Percentiles rank a stretch among this genome's conserved stretches.
These are phyloP conservation scores for Rhizopogon vulgaris DNA, from an alignment of 768 basidiomycete genomes.

Conservation along the genomic window DNA sequence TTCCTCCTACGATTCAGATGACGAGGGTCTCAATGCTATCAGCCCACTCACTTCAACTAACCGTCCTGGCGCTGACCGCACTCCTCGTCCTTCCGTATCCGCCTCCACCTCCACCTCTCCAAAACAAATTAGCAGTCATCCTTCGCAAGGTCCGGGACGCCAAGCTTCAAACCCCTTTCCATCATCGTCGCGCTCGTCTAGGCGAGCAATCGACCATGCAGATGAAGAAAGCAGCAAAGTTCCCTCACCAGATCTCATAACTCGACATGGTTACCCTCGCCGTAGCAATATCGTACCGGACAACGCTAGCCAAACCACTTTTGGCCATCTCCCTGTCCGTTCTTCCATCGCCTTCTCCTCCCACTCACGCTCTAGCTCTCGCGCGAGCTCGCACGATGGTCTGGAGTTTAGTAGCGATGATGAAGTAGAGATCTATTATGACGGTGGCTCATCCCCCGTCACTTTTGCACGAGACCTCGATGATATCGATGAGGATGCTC, in stretches of 20 bases:
- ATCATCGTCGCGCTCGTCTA: slow-evolving; percentile 8
- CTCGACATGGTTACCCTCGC: slow-evolving; percentile 6
- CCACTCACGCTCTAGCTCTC: slow-evolving; percentile 34
- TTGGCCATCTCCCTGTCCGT: slow-evolving; percentile 35
- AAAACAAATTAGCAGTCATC: slow-evolving; percentile 25
- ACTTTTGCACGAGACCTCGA: slow-evolving; percentile 32
- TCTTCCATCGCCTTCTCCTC: slow-evolving; percentile 36
- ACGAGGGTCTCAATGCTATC: slow-evolving; percentile 21
- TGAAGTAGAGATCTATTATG: slow-evolving; percentile 38
- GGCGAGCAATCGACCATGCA: slow-evolving; percentile 6
- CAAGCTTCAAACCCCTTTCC: slow-evolving; percentile 13
- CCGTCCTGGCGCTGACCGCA: slow-evolving; percentile 30
- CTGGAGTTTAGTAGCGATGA: slow-evolving; percentile 43
- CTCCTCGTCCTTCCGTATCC: slow-evolving; percentile 40
- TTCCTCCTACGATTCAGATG: slow-evolving; percentile 6
- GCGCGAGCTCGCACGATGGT: slow-evolving; percentile 27
- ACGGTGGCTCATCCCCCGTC: slow-evolving; percentile 31
- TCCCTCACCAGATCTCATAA: slow-evolving; percentile 23
- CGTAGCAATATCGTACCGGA: slow-evolving; percentile 29
- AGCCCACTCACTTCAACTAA: slow-evolving; percentile 31
- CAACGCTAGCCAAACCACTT: slow-evolving; percentile 43
- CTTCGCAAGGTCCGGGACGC: slow-evolving; percentile 23
- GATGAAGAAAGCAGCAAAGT: slow-evolving; percentile 32
- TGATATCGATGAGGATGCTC: slow-evolving; percentile 17
- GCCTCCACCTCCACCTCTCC: slow-evolving; percentile 8